Base-by-base conservation (phyloP, 768 basidiomycete species). In the Hericium rajendrae region DNA sequence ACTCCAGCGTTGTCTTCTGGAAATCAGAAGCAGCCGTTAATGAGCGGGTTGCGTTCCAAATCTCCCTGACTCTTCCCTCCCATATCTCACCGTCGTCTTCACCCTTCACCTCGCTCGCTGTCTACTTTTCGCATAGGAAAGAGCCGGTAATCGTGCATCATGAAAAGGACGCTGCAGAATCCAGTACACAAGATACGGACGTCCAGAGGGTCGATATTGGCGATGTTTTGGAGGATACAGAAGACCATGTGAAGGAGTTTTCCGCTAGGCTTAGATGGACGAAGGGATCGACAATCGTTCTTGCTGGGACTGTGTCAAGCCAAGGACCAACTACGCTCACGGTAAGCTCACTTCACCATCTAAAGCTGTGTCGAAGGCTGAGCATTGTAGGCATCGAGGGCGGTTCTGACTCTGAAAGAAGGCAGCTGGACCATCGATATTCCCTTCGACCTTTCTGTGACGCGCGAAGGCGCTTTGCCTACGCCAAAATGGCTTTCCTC, bases 1-100 rank as follows among this genome's bases (percentile, higher is more conserved):
- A 83, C 39, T 77, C 82, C 0, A 74, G 72, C 32, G 71, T 85
- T 3, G 76, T 83, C 0, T 97, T 97, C 69, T 94, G 90, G 87
- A 68, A 76, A 8, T 59, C 78, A 0, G 77, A 83, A 57, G 79
- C 83, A 24, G 76, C 78, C 53, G 77, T 94, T 4, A 79, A 76
- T 10, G 79, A 84, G 59, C 67, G 72, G 3, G 80, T 79, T 0
- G 80, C 88, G 0, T 97, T 91, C 70, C 94, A 97, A 68, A 64
- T 97, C 8, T 72, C 76, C 8, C 66, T 97, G 32, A 70, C 74
- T 2, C 79, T 86, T 0, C 81, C 83, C 0, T 64, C 69, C 0
- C 64, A 70, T 3, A 72, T 80, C 12, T 67, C 74, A 0, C 73
- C 91, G 18, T 75, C 79, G 4, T 72, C 73, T 0, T 71, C 95